Percentiles rank a stretch among this genome's conserved stretches.
phyloP scores from a whole-genome alignment of 1,284 basidiomycete genomes.

The Heterobasidion occidentale region DNA sequence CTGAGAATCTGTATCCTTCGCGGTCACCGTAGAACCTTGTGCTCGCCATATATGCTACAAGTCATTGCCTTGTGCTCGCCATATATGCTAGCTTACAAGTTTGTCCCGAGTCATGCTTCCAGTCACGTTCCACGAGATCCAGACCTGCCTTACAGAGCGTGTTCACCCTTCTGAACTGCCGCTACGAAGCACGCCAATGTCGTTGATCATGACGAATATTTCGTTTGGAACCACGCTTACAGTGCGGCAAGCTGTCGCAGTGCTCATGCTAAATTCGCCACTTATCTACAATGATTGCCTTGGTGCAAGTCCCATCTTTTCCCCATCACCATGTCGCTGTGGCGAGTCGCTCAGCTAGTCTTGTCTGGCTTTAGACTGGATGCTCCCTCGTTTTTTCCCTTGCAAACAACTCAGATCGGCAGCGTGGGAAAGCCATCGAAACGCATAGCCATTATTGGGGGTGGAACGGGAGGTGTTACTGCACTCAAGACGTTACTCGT shows the following conservation, averaged over 20 bases:
- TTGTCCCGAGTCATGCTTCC: no score
- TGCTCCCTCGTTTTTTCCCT: not conserved
- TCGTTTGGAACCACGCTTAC: not conserved
- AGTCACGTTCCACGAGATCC: no score
- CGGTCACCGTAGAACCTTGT: no score
- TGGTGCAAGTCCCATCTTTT: not conserved
- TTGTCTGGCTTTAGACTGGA: not conserved
- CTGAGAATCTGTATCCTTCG: no score
- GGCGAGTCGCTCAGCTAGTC: not conserved
- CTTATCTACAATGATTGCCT: not conserved
- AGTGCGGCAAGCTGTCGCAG: not conserved
- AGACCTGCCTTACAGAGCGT: no score
- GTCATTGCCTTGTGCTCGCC: no score
- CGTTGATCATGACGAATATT: slow-evolving; percentile 2
- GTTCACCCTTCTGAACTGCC: not conserved
- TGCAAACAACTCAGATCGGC: not conserved
- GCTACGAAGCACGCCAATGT: slow-evolving; percentile 5
- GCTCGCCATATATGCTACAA: no score
- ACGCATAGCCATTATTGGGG: slow-evolving; percentile 44
- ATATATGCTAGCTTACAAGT: no score
- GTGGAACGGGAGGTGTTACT: slow-evolving; percentile 46
- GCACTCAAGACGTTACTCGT: slow-evolving; percentile 38
- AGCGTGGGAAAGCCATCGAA: slow-evolving; percentile 20
- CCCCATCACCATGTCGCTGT: not conserved
- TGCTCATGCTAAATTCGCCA: not conserved